phyloP scores from a whole-genome alignment of 2,329 filamentous ascomycete species.

The Trichoderma asperellum region DNA sequence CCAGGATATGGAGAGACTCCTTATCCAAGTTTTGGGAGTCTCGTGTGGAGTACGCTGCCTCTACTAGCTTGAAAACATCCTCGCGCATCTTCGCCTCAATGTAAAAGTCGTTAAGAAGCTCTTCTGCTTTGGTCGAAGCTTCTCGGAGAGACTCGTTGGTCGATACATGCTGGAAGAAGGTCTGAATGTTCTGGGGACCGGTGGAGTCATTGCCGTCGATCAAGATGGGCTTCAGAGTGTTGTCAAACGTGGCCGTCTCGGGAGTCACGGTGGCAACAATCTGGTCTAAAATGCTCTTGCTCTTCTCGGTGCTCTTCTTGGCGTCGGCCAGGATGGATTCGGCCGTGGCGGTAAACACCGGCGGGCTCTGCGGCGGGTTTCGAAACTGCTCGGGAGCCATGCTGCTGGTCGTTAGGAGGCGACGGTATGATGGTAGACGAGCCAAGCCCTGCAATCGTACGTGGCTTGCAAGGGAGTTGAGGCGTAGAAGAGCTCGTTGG shows the following conservation, averaged over 20 bases:
- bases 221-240: constrained; percentile 68
- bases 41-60: constrained; percentile 57
- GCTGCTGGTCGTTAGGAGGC: constrained; percentile 53
- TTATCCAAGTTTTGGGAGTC: constrained; percentile 63
- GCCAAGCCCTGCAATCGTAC: constrained; percentile 48
- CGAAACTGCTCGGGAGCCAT: constrained; percentile 71
- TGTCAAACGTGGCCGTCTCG: constrained; percentile 57
- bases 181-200: constrained; percentile 67
- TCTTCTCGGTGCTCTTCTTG: constrained; percentile 65
- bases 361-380: constrained; percentile 76
- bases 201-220: constrained; percentile 69
- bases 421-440: constrained; percentile 39
- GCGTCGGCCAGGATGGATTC: constrained; percentile 69
- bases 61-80: constrained; percentile 72
- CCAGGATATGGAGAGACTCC: constrained; percentile 72
- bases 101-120: constrained; percentile 73
- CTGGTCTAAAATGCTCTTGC: constrained; percentile 66
- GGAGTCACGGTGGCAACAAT: constrained; percentile 65
- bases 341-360: constrained; percentile 75
- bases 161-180: constrained; percentile 81
- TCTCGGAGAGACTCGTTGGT: constrained; percentile 69
- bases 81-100: constrained; percentile 83
- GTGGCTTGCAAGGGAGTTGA: constrained; percentile 62
- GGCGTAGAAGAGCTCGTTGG: constrained; percentile 60
- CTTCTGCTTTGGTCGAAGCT: constrained; percentile 76